Conservation (phyloP, 257 asterid species). For the Linderniella brevidens region DNA sequence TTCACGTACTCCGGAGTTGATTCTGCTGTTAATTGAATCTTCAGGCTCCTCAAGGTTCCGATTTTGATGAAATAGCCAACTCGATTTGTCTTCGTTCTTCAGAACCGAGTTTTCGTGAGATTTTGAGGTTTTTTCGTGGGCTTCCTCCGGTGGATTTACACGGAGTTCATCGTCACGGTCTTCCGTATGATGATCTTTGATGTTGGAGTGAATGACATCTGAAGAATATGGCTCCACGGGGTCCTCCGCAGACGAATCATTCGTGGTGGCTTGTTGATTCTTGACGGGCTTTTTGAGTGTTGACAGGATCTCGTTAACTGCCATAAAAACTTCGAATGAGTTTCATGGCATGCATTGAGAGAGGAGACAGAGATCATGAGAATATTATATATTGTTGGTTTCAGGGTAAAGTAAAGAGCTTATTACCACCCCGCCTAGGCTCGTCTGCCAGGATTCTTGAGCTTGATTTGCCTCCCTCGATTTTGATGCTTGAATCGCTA, state of each 20-base stretch:
- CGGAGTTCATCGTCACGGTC: slow-evolving; percentile 17
- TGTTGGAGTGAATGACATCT: slow-evolving; percentile 18
- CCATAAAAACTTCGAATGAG: slow-evolving; percentile 12
- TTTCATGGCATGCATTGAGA: slow-evolving; percentile 4
- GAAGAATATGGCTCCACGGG: no score
- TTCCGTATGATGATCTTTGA: slow-evolving; percentile 13
- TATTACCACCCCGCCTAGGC: slow-evolving; percentile 67
- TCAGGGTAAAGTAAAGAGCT: slow-evolving; percentile 9
- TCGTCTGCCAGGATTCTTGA: slow-evolving; percentile 15
- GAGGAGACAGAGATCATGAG: slow-evolving; percentile 5
- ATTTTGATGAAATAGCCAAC: slow-evolving; percentile 9
- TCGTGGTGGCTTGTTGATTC: slow-evolving; percentile 16
- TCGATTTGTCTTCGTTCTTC: no score
- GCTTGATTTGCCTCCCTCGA: slow-evolving; percentile 14
- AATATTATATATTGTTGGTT: slow-evolving; percentile 3
- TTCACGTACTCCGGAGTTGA: slow-evolving; percentile 5
- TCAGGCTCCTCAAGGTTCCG: slow-evolving; percentile 17
- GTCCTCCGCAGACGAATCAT: no score
- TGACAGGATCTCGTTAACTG: slow-evolving; percentile 73
- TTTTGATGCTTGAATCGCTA: slow-evolving; percentile 16
- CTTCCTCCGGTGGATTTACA: slow-evolving; percentile 13
- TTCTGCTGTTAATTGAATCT: slow-evolving; percentile 12
- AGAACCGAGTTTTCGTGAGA: no score
- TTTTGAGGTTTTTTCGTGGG: slow-evolving; percentile 16
- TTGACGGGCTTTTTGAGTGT: slow-evolving; percentile 41